A percentile compares a stretch with the other conserved stretches of the same genome.
phyloP scores from a whole-genome alignment of 441 rosid species.

The Pelargonium citronellum region DNA sequence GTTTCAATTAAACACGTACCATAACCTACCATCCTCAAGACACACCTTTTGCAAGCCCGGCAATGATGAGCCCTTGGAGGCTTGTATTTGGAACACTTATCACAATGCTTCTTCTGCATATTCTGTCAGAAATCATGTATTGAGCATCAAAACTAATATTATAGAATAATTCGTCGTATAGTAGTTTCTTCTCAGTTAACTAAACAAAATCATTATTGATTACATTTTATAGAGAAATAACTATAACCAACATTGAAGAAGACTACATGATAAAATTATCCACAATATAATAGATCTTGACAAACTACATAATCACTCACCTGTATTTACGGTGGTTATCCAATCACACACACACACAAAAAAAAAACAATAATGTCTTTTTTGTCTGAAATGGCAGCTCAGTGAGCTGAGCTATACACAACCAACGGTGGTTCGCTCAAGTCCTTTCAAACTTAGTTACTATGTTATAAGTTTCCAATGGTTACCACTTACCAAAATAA shows the following conservation, averaged over 20 bases:
- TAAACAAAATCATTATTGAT: background rate
- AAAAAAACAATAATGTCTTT: too few species aligned
- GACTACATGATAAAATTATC: background rate
- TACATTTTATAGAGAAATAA: background rate
- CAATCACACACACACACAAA: too few species aligned
- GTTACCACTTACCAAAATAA: background rate
- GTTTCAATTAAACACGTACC: constrained; percentile 4
- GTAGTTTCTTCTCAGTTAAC: background rate
- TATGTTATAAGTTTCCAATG: background rate
- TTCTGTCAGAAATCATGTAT: background rate
- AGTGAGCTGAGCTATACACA: too few species aligned
- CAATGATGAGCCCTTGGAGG: constrained; percentile 88
- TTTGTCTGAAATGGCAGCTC: too few species aligned
- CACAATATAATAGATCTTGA: background rate
- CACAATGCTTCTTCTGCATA: constrained; percentile 44
- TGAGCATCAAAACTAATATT: background rate
- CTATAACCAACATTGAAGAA: background rate
- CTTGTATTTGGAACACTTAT: constrained; percentile 55
- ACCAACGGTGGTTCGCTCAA: too few species aligned
- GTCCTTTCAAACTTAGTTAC: background rate
- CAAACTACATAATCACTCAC: background rate
- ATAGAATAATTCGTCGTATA: background rate
- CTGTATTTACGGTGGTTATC: background rate
- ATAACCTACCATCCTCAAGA: constrained; percentile 71
- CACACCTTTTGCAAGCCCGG: constrained; percentile 72